Base-by-base conservation (phyloP, 495 filamentous ascomycete genomes). In the Chlorociboria aeruginascens region DNA sequence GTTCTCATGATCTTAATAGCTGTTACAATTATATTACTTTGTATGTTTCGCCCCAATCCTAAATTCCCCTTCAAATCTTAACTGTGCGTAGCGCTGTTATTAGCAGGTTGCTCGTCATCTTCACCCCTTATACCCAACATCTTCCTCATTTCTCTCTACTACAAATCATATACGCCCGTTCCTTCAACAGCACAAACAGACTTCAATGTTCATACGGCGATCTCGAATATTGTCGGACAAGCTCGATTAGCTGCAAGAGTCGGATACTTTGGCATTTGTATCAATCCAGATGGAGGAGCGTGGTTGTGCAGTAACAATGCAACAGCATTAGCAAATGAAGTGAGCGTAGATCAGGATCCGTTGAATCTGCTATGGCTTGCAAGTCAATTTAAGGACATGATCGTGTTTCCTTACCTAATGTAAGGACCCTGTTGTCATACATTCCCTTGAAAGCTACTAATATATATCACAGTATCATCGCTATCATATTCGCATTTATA, bases 1-100 rank as follows among this genome's bases (percentile, higher is more conserved):
- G 85, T 96, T 40, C 74, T 99, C 55, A 97, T 99, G 92, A 85
- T 97, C 55, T 68, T 99, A 43, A 95, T 98, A 58, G 88, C 87
- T 33, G 72, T 96, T 39, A 77, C 89, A 1, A 95, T 98, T 61
- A 92, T 98, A 66, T 69, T 98, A 61, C 75, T 98, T 47, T 97
- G 90, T 97, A 72, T 67, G 90, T 71, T 31, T 39, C 34, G 35
- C n/a, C 10, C 13, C 14, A 35, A 25, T 17, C 16, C 17, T 43
- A 13, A 16, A 32, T 13, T 32, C 29, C 20, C 30, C 32, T 7
- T 38, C 10, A 35, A 0, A 29, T 40, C n/a, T 49, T 55, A 45
- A 55, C 44, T n/a, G 32, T 14, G 29, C 13, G 1, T 56, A 88
- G 83, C 85, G 56, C 73, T 90, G 52, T 72, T 89, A 59, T 67